These are phyloP conservation scores for Scorias spongiosa DNA, from an alignment of 2,329 filamentous ascomycete genomes.

Conservation along the genomic window DNA sequence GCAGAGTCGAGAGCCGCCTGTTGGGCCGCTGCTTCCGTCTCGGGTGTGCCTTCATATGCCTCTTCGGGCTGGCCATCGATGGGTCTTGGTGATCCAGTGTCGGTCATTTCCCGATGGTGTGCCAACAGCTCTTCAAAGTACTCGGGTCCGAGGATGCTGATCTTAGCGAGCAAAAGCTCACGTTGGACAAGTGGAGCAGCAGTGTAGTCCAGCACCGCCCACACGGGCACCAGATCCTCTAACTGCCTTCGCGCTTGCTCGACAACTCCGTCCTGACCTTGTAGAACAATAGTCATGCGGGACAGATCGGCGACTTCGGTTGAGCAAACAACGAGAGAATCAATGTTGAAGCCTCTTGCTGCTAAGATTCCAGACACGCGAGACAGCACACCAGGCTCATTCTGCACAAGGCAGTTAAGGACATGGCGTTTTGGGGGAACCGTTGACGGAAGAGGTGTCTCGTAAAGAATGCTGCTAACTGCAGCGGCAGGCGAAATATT, in stretches of 20 bases:
- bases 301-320: slow-evolving; percentile 94
- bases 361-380: slow-evolving; percentile 93
- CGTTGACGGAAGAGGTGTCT: slow-evolving; percentile 73
- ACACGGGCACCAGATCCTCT: slow-evolving; percentile 92
- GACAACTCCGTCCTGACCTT: slow-evolving; percentile 89
- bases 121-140: slow-evolving; percentile 95
- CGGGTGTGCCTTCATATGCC: slow-evolving; percentile 10
- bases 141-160: slow-evolving; percentile 91
- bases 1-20: slow-evolving; percentile 22
- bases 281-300: slow-evolving; percentile 96
- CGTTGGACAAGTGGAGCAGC: slow-evolving; percentile 84
- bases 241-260: slow-evolving; percentile 92
- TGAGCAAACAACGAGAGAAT: slow-evolving; percentile 92
- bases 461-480: slow-evolving; percentile 96
- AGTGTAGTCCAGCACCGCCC: slow-evolving; percentile 96
- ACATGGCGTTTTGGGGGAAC: slow-evolving; percentile 86
- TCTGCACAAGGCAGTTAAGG: slow-evolving; percentile 96
- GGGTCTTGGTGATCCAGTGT: slow-evolving; percentile 23
- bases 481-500: slow-evolving; percentile 84
- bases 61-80: slow-evolving; percentile 5
- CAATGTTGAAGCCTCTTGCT: slow-evolving; percentile 96
- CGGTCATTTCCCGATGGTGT: slow-evolving; percentile 83
- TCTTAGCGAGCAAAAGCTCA: slow-evolving; percentile 86
- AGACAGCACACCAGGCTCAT: slow-evolving; percentile 93
- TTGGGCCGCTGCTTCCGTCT: slow-evolving; percentile 11